Percentiles rank a stretch among this genome's conserved stretches.
phyloP scores from a whole-genome alignment of 257 asterid genomes.

The Solanum pinnatisectum region DNA sequence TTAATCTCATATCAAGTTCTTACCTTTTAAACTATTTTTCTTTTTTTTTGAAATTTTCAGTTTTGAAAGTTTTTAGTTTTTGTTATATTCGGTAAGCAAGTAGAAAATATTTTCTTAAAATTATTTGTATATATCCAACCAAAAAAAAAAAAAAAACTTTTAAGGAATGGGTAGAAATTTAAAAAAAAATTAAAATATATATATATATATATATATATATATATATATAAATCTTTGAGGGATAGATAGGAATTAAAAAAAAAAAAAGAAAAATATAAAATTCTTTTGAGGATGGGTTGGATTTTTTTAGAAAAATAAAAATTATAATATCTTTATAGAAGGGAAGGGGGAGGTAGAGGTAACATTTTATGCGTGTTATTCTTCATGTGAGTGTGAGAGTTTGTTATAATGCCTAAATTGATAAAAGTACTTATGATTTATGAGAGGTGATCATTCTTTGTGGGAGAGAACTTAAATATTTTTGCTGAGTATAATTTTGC shows the following conservation, averaged over 20 bases:
- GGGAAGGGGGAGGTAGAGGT: neutral
- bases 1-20: neutral
- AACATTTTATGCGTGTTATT: neutral
- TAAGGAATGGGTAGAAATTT: neutral
- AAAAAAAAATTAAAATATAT: too few relatives aligned
- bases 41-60: neutral
- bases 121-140: neutral
- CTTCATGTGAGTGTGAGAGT: neutral
- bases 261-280: too few relatives aligned
- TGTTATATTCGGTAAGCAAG: neutral
- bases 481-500: neutral
- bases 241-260: neutral
- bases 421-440: neutral
- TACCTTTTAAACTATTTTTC: too few relatives aligned
- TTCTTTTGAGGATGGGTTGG: neutral
- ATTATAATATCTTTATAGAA: too few relatives aligned
- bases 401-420: neutral
- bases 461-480: neutral
- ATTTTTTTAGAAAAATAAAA: neutral
- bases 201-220: too few relatives aligned
- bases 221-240: too few relatives aligned
- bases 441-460: neutral
- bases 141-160: too few relatives aligned
- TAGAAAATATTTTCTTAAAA: too few relatives aligned
- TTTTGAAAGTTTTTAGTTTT: too few relatives aligned